Evolutionary conservation across 2,329 filamentous ascomycete genomes (phyloP), one percentile per base, ranked within the genome.

Genomic region (Colletotrichum sublineola): DNA sequence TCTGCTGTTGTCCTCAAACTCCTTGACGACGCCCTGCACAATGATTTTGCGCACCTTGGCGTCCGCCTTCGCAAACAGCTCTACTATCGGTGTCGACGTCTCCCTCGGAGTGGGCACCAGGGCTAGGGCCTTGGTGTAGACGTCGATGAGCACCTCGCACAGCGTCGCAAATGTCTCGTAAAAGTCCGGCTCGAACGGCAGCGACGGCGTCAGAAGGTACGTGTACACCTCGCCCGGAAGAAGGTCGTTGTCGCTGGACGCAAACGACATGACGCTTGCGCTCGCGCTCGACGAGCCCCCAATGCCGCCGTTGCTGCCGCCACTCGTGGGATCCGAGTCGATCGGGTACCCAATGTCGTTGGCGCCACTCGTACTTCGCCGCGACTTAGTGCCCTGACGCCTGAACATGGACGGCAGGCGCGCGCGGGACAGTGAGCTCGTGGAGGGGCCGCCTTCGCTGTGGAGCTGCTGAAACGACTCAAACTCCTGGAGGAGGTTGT

Each of bases 171-270:
- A 98, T 0, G 95, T 98, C 84, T 97, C 95, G 81, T 96, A 96
- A 78, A 97, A 99, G 82, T 99, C 96, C 0, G 96, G 96, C 75
- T 98, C 95, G 79, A 99, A 99, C 0, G 96, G 96, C 60, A 99
- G 84, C 20, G 91, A 92, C 0, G 96, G 96, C n/a, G 96, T 98
- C 29, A 98, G 87, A 1, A 99, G 87, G 80, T 96, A 92, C 0
- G 91, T 90, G 81, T 98, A 99, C 78, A 97, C 94, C 79, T 97
- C 95, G 48, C 95, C 94, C 0, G 93, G 92, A 1, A 93, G 84
- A 33, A 94, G 86, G 74, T 94, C 93, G 9, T 86, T 88, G 77
- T 87, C 90, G 74, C 87, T 89, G 63, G 86, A 87, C 67, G 84
- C 87, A 77, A 91, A 90, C 74, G 84, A 87, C 79, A 89, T 88